A percentile compares a stretch with the other conserved stretches of the same genome.
Evolutionary conservation across 1,139 yeast genomes (phyloP).

Genomic region (Ogataea hybrid): DNA sequence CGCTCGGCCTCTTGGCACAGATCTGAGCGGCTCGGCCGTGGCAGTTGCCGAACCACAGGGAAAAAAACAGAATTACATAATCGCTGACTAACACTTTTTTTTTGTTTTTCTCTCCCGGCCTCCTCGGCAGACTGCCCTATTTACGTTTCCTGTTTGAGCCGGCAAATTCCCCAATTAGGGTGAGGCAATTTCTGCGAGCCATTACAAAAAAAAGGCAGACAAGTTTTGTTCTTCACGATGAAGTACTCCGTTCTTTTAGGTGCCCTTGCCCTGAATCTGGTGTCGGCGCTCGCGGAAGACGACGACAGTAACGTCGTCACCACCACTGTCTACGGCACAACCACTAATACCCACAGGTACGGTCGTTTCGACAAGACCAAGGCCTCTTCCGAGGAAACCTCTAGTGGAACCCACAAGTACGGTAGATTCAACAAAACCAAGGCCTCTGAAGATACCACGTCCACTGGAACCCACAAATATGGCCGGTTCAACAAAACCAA

Average conservation of each 20-base stretch:
- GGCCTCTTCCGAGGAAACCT: conserved; percentile 29
- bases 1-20: no score
- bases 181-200: conserved; percentile 10
- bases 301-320: conserved; percentile 24
- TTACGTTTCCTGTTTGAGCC: conserved; percentile 7
- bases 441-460: conserved; percentile 35
- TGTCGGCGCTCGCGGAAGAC: no score
- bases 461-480: conserved; percentile 35
- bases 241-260: conserved; percentile 22
- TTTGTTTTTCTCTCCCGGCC: conserved; percentile 1
- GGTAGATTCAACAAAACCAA: conserved; percentile 52
- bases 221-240: conserved; percentile 7
- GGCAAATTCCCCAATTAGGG: conserved; percentile 6
- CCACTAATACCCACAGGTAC: conserved; percentile 34
- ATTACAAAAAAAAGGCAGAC: conserved; percentile 7
- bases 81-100: no score
- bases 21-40: no score
- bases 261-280: no score
- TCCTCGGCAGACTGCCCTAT: conserved; percentile 11
- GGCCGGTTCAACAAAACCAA: conserved; percentile 51
- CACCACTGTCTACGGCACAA: conserved; percentile 33
- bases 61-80: no score
- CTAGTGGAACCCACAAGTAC: conserved; percentile 43
- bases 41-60: no score
- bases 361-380: conserved; percentile 51